These are phyloP conservation scores for Phytophthora multivora DNA, from an alignment of 352 stramenopile genomes.

Conservation along the genomic window DNA sequence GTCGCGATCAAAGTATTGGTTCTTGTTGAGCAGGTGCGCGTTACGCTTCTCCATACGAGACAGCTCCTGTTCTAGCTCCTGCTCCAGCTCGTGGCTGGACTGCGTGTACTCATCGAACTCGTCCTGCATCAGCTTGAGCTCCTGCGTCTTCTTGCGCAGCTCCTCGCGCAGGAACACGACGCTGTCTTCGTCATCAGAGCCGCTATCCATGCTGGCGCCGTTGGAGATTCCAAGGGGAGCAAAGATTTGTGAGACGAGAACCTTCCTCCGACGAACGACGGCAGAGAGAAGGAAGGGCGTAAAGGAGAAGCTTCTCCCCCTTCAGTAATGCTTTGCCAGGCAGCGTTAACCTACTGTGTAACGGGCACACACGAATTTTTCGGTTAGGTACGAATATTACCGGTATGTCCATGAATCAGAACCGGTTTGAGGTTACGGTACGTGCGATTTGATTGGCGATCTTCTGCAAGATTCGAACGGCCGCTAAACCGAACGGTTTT, in stretches of 20 bases:
- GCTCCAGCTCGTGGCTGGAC: constrained; percentile 81
- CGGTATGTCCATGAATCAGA: constrained; percentile 5
- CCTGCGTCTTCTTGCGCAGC: constrained; percentile 58
- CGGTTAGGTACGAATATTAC: constrained; percentile 14
- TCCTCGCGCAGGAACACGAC: constrained; percentile 47
- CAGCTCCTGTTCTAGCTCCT: constrained; percentile 79
- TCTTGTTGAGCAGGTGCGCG: constrained; percentile 44
- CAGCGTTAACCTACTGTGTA: not conserved
- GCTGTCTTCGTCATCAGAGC: constrained; percentile 37
- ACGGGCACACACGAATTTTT: not conserved
- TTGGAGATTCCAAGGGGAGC: not conserved
- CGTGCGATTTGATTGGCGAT: constrained; percentile 18
- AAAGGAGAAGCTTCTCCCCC: constrained; percentile 27
- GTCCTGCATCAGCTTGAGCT: constrained; percentile 72
- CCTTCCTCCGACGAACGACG: not conserved
- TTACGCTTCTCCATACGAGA: constrained; percentile 63
- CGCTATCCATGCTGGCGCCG: constrained; percentile 31
- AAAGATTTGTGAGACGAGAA: constrained; percentile 15
- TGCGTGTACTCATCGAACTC: constrained; percentile 86
- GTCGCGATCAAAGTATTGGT: constrained; percentile 60
- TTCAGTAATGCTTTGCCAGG: constrained; percentile 11
- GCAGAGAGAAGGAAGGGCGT: constrained; percentile 13
- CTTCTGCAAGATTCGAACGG: constrained; percentile 21
- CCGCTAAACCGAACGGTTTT: not conserved
- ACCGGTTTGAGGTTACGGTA: not conserved